Percentiles rank a stretch among this genome's conserved stretches.
Evolutionary conservation across 805 yeast species (phyloP).

Genomic region (Crinitomyces ghanaensis): DNA sequence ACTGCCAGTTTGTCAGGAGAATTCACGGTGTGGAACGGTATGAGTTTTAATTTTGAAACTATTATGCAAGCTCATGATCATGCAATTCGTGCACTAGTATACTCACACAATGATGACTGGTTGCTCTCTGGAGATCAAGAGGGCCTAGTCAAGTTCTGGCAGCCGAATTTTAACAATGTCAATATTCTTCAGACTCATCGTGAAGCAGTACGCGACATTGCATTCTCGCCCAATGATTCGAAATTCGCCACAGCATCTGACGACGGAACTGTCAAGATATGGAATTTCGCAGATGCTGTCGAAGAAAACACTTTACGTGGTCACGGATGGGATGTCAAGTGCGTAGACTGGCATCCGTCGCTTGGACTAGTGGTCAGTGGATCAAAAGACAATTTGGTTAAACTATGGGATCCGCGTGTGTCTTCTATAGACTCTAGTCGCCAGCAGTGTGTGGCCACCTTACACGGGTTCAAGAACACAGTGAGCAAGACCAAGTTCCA

Average conservation of each 20-base stretch:
- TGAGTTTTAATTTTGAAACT: conserved; percentile 89
- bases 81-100: conserved; percentile 67
- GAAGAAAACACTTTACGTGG: conserved; percentile 80
- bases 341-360: conserved; percentile 93
- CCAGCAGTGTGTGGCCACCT: conserved; percentile 63
- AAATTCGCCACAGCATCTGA: conserved; percentile 92
- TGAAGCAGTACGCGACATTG: conserved; percentile 75
- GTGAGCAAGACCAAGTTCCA: conserved; percentile 81
- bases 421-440: no score
- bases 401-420: conserved; percentile 90
- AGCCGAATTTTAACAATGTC: conserved; percentile 93
- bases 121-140: conserved; percentile 86
- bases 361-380: conserved; percentile 84
- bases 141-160: conserved; percentile 92
- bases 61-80: conserved; percentile 98
- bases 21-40: conserved; percentile 93
- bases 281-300: conserved; percentile 84
- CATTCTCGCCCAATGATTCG: conserved; percentile 82
- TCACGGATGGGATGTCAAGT: conserved; percentile 98
- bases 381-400: conserved; percentile 86
- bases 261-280: conserved; percentile 79
- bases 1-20: conserved; percentile 93
- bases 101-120: conserved; percentile 92
- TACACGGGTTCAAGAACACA: conserved; percentile 90
- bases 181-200: conserved; percentile 54